Conservation (phyloP, 441 rosid species). For the Bocquillonia castaneifolia region DNA sequence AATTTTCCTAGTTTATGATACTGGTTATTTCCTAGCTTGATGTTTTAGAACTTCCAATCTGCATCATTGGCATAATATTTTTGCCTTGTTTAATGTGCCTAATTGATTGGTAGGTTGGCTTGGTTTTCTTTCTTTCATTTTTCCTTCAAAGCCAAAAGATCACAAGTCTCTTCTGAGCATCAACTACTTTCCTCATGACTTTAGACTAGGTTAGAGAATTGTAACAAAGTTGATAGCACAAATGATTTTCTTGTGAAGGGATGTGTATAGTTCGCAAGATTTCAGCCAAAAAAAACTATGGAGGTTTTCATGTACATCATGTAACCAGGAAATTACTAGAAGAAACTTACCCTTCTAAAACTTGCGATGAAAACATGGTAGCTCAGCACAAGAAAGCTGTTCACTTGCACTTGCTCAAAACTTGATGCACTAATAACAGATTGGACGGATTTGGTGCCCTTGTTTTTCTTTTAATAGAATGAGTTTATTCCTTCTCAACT, state of each 20-base stretch:
- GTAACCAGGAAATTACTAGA: neutral
- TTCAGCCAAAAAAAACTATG: neutral
- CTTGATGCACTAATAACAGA: too few species aligned
- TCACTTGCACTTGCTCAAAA: too few species aligned
- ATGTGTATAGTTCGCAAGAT: neutral
- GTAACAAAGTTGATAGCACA: neutral
- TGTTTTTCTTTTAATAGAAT: too few species aligned
- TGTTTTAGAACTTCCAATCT: neutral
- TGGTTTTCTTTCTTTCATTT: neutral
- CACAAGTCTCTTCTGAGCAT: conserved; percentile 1
- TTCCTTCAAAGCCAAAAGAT: neutral
- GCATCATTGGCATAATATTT: neutral
- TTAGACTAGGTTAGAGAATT: neutral
- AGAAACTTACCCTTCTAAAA: too few species aligned
- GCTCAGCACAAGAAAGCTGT: too few species aligned
- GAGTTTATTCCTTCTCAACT: too few species aligned
- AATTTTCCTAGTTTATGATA: too few species aligned
- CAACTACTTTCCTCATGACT: conserved; percentile 8
- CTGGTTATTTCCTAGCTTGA: too few species aligned
- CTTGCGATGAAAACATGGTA: too few species aligned
- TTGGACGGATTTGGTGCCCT: too few species aligned
- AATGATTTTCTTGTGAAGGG: neutral
- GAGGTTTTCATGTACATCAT: too few species aligned
- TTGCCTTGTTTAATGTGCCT: neutral
- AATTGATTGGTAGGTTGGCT: neutral